Evolutionary conservation across 2,329 filamentous ascomycete species (phyloP), one percentile per base, ranked within the genome.

Genomic region (Trichoderma lentiforme): DNA sequence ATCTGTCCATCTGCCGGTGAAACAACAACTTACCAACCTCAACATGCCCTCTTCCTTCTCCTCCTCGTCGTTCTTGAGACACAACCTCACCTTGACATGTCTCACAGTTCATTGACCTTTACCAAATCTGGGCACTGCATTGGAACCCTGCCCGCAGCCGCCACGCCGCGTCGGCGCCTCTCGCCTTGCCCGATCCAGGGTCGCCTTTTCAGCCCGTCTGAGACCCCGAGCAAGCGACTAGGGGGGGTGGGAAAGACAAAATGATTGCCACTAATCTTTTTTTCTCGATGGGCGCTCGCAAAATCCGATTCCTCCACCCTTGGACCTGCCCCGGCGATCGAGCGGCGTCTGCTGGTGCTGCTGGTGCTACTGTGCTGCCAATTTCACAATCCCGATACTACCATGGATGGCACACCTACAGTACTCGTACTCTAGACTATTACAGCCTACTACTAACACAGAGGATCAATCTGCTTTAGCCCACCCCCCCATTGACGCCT

Each of bases 241-340:
- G 36, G 47, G 47, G 53, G 53, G 28, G 56, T 61, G 65, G 53
- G 65, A 58, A 58, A 60, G 53, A 15, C 53, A 28, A 58, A 58
- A 30, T n/a, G 30, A 58, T 39, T 21, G 63, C 63, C 64, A 57
- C 65, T 24, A 39, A 39, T 39, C 15, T 24, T 9, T 66, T 56
- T 57, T 69, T 69, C 56, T 69, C 66, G 66, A 69, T 69, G 66
- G 66, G 26, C 66, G 34, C 66, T 61, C 28, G 11, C 56, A 69
- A 61, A 61, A 69, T 69, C 57, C 66, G 66, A 69, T 69, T 30
- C 66, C 56, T 61, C 51, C 36, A 56, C 12, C n/a, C 36, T 30
- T 47, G 66, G 56, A 28, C 26, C 66, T 51, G 28, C n/a, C 66
- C 32, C 56, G 28, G 56, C 56, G 56, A 69, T 69, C 66, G 66